A percentile compares a stretch with the other conserved stretches of the same genome.
phyloP scores from a whole-genome alignment of 371 early-diverging fungal genomes.

The Saksenaea oblongispora region DNA sequence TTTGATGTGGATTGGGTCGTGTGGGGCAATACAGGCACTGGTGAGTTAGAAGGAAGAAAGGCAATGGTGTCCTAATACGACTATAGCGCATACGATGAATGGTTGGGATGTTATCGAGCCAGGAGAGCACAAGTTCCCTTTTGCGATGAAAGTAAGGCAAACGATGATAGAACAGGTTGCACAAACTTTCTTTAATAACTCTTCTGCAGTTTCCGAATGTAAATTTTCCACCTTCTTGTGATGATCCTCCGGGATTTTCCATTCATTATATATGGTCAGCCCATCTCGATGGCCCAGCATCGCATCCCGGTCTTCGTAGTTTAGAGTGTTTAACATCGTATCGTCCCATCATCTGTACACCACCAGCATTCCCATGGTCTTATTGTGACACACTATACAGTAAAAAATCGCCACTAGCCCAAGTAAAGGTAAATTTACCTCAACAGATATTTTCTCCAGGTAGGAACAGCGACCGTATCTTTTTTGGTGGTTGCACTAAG shows the following conservation, averaged over 20 bases:
- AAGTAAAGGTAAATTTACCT: conserved; percentile 19
- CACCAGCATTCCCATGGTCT: conserved; percentile 18
- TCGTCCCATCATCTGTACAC: conserved; percentile 31
- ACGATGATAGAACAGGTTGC: neutral
- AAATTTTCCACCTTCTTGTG: conserved; percentile 37
- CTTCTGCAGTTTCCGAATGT: conserved; percentile 34
- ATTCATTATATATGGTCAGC: conserved; percentile 52
- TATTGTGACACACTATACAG: conserved; percentile 22
- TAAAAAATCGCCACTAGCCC: conserved; percentile 24
- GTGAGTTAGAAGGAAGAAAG: conserved; percentile 14
- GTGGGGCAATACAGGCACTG: conserved; percentile 36
- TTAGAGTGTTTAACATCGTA: conserved; percentile 22
- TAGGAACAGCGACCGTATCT: neutral
- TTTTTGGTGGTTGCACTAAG: neutral
- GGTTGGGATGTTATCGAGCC: conserved; percentile 32
- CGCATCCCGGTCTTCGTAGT: conserved; percentile 25
- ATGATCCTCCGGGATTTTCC: conserved; percentile 29
- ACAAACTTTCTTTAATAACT: neutral
- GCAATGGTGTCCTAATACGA: neutral
- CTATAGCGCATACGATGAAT: conserved; percentile 11
- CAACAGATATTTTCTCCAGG: conserved; percentile 32
- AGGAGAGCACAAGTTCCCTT: conserved; percentile 37
- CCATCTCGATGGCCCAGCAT: conserved; percentile 42
- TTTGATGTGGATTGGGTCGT: conserved; percentile 37
- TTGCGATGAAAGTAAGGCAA: conserved; percentile 48